Percentiles rank a stretch among this genome's conserved stretches.
These are phyloP conservation scores for Plasmodium inui DNA, from an alignment of 169 alveolate species.

Conservation along the genomic window DNA sequence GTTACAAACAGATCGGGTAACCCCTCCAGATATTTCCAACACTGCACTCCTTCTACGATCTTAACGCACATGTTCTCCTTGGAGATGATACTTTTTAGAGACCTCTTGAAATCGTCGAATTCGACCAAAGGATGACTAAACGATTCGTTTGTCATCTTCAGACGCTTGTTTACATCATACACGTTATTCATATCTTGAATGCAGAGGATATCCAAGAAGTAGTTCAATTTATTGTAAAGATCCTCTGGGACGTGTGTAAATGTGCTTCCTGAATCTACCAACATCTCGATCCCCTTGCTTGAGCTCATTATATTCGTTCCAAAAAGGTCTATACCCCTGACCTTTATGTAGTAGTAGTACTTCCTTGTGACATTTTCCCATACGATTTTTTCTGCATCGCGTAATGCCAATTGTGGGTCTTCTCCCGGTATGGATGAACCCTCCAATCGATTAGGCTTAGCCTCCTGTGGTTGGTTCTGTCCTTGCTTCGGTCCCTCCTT, in stretches of 20 bases:
- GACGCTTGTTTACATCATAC: constrained; percentile 38
- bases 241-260: constrained; percentile 67
- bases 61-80: constrained; percentile 55
- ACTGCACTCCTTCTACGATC: constrained; percentile 61
- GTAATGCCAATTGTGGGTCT: neutral
- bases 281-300: constrained; percentile 12
- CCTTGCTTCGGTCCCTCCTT: neutral
- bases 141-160: constrained; percentile 24
- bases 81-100: constrained; percentile 41
- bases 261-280: constrained; percentile 68
- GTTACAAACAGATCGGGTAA: constrained; percentile 51
- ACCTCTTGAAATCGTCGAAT: constrained; percentile 27
- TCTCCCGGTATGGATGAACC: neutral
- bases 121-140: constrained; percentile 2
- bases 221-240: constrained; percentile 33
- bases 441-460: neutral
- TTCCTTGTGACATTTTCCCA: constrained; percentile 54
- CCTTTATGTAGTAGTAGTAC: constrained; percentile 42
- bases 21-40: constrained; percentile 44
- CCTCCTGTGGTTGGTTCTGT: too few species aligned
- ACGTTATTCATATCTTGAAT: constrained; percentile 48
- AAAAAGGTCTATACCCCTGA: constrained; percentile 29
- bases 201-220: constrained; percentile 41
- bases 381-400: neutral
- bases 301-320: constrained; percentile 15